A percentile compares a stretch with the other conserved stretches of the same genome.
Conservation (phyloP, 2,329 filamentous ascomycete species). For the Pyrenophora teres region DNA sequence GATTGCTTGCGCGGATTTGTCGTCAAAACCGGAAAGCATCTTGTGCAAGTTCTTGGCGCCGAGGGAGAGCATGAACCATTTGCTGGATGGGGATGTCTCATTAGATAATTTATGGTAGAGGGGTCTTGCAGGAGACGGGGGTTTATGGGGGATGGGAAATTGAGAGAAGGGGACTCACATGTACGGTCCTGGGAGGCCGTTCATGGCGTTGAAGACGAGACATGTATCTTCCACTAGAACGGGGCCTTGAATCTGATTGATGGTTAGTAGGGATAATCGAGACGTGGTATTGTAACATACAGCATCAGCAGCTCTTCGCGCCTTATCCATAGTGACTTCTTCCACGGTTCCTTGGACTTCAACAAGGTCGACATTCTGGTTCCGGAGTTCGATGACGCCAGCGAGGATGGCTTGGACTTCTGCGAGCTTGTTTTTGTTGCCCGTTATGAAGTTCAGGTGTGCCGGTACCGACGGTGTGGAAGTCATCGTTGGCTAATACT, state of each 20-base stretch:
- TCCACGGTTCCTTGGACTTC: slow-evolving; percentile 94
- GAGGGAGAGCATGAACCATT: slow-evolving; percentile 87
- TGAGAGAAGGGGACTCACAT: slow-evolving; percentile 66
- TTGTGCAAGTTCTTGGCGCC: slow-evolving; percentile 88
- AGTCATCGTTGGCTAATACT: slow-evolving; percentile 13
- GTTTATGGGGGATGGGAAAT: neutral
- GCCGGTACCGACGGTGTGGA: slow-evolving; percentile 40
- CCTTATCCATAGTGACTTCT: slow-evolving; percentile 89
- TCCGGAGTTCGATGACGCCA: slow-evolving; percentile 71
- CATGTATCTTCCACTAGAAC: slow-evolving; percentile 96
- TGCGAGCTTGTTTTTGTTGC: slow-evolving; percentile 90
- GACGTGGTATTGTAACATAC: slow-evolving; percentile 54
- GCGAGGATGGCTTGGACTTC: slow-evolving; percentile 85
- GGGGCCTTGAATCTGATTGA: slow-evolving; percentile 72
- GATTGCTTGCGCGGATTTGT: slow-evolving; percentile 90
- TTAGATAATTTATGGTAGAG: neutral
- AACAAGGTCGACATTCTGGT: slow-evolving; percentile 75
- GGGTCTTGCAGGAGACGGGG: neutral
- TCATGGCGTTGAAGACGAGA: slow-evolving; percentile 86
- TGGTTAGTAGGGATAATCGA: neutral
- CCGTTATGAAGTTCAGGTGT: slow-evolving; percentile 89
- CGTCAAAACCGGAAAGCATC: slow-evolving; percentile 82
- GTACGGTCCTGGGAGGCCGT: slow-evolving; percentile 92
- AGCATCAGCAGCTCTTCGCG: slow-evolving; percentile 75
- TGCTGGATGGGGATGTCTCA: slow-evolving; percentile 59